Evolutionary conservation across 164 flowering plant genomes (phyloP).

Genomic region (Hamamelis virginiana): DNA sequence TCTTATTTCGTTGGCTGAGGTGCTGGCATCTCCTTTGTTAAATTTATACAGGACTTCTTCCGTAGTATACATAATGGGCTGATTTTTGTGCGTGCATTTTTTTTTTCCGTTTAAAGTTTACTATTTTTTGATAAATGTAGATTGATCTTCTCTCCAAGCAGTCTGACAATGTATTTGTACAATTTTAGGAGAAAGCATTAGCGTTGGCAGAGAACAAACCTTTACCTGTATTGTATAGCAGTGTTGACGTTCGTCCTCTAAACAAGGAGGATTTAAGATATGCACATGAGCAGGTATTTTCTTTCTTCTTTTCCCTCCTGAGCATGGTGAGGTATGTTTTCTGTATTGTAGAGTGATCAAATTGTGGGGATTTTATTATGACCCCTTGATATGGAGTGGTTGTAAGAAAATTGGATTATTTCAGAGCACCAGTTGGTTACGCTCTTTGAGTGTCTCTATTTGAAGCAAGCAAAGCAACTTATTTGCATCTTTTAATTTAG

Average conservation of each 20-base stretch:
- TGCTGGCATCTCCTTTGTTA: too few relatives aligned
- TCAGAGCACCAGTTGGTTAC: too few relatives aligned
- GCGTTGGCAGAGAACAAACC: constrained; percentile 71
- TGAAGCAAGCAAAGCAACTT: neutral
- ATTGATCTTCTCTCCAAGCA: neutral
- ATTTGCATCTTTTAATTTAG: neutral
- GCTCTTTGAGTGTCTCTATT: too few relatives aligned
- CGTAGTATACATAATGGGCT: too few relatives aligned
- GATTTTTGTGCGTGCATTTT: too few relatives aligned
- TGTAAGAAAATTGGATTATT: too few relatives aligned
- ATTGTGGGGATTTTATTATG: neutral
- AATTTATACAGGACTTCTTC: too few relatives aligned
- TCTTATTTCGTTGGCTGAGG: too few relatives aligned
- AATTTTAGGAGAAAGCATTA: constrained; percentile 59
- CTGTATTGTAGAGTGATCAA: neutral
- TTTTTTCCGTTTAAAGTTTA: too few relatives aligned
- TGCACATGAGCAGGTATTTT: constrained; percentile 92
- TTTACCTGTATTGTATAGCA: constrained; percentile 57
- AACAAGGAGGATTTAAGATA: constrained; percentile 70
- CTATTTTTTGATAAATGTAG: too few relatives aligned
- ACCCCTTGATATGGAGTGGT: too few relatives aligned
- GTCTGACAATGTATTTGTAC: neutral
- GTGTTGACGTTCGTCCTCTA: constrained; percentile 68
- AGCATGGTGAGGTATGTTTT: neutral
- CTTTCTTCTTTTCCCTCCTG: neutral